Conservation (phyloP, 140 eudicot species). For the Bidens hawaiensis region DNA sequence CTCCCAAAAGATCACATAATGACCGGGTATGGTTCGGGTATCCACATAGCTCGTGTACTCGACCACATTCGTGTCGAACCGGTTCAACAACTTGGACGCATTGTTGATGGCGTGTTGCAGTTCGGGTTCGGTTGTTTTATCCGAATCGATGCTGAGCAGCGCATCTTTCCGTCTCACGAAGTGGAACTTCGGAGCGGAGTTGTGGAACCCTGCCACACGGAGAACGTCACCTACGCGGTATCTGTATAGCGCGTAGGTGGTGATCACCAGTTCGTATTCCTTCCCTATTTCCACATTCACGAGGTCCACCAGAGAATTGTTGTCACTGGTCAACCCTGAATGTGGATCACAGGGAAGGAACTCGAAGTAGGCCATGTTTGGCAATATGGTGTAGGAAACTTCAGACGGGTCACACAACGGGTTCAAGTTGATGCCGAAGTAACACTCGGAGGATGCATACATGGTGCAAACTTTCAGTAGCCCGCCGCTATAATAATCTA, state of each 20-base stretch:
- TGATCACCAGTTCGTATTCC: constrained; percentile 67
- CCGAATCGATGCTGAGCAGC: constrained; percentile 56
- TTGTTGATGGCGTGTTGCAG: constrained; percentile 51
- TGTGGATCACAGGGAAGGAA: constrained; percentile 46
- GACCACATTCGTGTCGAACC: constrained; percentile 39
- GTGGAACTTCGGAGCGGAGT: constrained; percentile 63
- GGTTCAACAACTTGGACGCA: constrained; percentile 32
- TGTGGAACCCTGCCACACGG: constrained; percentile 69
- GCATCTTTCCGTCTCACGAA: constrained; percentile 59
- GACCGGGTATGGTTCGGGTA: constrained; percentile 52
- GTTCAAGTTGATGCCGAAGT: constrained; percentile 60
- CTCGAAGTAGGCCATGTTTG: constrained; percentile 82
- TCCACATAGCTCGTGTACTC: constrained; percentile 74
- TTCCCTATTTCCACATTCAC: constrained; percentile 56
- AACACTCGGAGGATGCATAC: constrained; percentile 75
- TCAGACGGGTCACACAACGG: constrained; percentile 59
- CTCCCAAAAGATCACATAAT: constrained; percentile 68
- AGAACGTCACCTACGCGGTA: constrained; percentile 79
- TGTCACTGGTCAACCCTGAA: constrained; percentile 19
- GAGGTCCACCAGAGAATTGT: constrained; percentile 43
- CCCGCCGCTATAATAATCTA: constrained; percentile 58
- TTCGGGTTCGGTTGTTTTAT: constrained; percentile 64
- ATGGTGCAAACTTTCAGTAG: constrained; percentile 59
- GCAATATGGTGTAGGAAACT: constrained; percentile 72
- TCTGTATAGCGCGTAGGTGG: constrained; percentile 61